phyloP scores from a whole-genome alignment of 2,329 filamentous ascomycete species.

The Stemphylium lycopersici region DNA sequence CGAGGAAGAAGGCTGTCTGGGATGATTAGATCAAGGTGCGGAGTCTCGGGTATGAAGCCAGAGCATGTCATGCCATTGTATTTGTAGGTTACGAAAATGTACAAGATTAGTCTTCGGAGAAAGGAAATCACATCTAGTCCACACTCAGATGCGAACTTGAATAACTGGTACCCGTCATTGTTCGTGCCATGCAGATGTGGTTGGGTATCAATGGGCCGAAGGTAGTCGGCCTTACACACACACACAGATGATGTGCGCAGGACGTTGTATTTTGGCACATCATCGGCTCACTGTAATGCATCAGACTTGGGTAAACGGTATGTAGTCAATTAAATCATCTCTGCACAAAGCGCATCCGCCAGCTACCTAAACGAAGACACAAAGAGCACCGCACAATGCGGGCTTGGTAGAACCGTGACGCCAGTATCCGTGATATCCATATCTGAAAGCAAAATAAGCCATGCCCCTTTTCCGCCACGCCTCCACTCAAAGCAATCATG shows the following conservation, averaged over 20 bases:
- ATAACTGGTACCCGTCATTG: no score
- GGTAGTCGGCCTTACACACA: no score
- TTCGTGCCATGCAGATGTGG: no score
- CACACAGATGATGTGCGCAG: no score
- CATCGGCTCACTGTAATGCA: neutral
- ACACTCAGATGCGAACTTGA: no score
- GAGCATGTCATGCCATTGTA: neutral
- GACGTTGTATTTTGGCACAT: neutral
- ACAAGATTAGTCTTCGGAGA: neutral
- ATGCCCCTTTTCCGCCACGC: constrained; percentile 24
- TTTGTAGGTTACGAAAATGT: constrained; percentile 5
- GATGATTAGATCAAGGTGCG: constrained; percentile 58
- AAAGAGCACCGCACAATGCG: constrained; percentile 26
- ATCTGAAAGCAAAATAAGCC: constrained; percentile 19
- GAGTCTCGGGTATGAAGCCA: neutral
- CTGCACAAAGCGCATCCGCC: constrained; percentile 19
- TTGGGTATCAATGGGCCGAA: neutral
- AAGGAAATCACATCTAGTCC: no score
- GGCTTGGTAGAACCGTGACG: constrained; percentile 34
- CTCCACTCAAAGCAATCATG: constrained; percentile 25
- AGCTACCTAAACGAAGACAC: constrained; percentile 35
- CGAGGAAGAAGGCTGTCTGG: constrained; percentile 86
- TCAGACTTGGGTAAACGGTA: neutral
- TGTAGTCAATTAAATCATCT: constrained; percentile 19
- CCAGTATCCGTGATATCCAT: constrained; percentile 37